Evolutionary conservation across 2,329 filamentous ascomycete species (phyloP), one percentile per base, ranked within the genome.

Genomic region (Fusarium irregulare): DNA sequence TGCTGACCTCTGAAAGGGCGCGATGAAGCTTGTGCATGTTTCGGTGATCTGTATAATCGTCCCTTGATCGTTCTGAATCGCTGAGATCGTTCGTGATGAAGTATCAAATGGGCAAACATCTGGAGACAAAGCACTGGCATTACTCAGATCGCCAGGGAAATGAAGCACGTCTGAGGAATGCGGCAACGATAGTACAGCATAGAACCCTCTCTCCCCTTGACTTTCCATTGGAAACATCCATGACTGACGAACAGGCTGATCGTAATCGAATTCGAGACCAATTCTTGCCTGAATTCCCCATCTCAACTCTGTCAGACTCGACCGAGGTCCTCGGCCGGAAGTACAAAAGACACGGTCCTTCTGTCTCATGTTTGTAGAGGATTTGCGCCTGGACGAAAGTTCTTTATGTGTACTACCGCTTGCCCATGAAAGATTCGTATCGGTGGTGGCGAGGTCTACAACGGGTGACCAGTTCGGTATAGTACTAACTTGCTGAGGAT

Each of bases 281-380:
- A 93, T 88, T 59, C 86, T 88, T 20, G 91, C 92, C 73, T 92
- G 88, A 28, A 93, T 80, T 6, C 93, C 92, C 77, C 89, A 84
- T 66, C 91, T 87, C 66, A 93, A 83, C 74, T 95, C 91, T 5
- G 88, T 87, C 25, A 95, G 81, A 10, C 86, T 85, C 12, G 91
- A 91, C 30, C 84, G 85, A 2, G 81, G 79, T 1, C 89, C 89
- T 70, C 88, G 87, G 1, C 91, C 89, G 21, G 89, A 90, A 45
- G 89, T 90, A 23, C 87, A 86, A 78, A 92, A 93, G 16, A 94
- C 76, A 25, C 86, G 84, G 71, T 91, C 88, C 53, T 73, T 76
- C 32, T 82, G 82, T 23, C 67, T 48, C 27, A 48, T 28, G 75
- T 58, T 76, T 20, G 47, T 45, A 4, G 45, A 20, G 14, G n/a